Conservation (phyloP, 176 grass and related monocot genomes). For the Oryza meyeriana region DNA sequence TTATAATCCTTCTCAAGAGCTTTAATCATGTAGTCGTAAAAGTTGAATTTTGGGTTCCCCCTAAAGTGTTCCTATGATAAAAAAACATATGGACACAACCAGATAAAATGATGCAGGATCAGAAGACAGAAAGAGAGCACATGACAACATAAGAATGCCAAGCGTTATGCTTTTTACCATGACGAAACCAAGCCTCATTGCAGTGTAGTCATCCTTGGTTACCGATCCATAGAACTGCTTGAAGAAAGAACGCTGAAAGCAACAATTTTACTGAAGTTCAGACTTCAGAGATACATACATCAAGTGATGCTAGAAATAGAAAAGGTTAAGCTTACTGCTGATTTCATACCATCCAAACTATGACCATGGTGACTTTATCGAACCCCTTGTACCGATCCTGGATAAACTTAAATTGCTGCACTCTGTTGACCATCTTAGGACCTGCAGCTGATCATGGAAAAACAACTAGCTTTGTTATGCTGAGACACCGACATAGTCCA, state of each 20-base stretch:
- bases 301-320: neutral
- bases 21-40: slow-evolving; percentile 81
- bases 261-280: neutral
- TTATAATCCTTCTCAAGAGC: slow-evolving; percentile 85
- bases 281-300: neutral
- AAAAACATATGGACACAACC: neutral
- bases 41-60: slow-evolving; percentile 63
- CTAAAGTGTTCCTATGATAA: slow-evolving; percentile 53
- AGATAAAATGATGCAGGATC: neutral
- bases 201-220: slow-evolving; percentile 57
- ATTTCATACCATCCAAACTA: slow-evolving; percentile 30
- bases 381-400: slow-evolving; percentile 43
- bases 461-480: neutral
- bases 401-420: slow-evolving; percentile 41
- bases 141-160: neutral
- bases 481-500: neutral
- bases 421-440: slow-evolving; percentile 37
- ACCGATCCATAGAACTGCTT: slow-evolving; percentile 82
- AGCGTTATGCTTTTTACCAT: slow-evolving; percentile 25
- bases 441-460: neutral
- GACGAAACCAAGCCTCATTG: slow-evolving; percentile 81
- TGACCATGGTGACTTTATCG: neutral
- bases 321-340: neutral
- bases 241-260: slow-evolving; percentile 71
- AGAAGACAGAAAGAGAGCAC: neutral